Evolutionary conservation across 352 stramenopile species (phyloP).

Genomic region (Thraustotheca clavata): DNA sequence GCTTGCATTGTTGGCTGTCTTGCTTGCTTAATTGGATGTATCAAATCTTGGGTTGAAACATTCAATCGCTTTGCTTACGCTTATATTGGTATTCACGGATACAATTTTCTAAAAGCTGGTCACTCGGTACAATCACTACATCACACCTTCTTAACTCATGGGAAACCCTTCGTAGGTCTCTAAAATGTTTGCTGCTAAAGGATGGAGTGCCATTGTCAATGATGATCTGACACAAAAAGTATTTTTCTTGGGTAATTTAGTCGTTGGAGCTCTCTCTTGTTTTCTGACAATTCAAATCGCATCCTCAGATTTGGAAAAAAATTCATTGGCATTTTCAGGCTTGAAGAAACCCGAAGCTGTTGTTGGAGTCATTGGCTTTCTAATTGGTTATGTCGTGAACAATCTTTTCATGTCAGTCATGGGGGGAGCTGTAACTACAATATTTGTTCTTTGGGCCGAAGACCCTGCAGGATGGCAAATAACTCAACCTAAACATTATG

Average conservation of each 20-base stretch:
- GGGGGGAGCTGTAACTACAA: constrained; percentile 61
- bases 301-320: constrained; percentile 36
- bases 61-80: constrained; percentile 87
- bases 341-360: constrained; percentile 62
- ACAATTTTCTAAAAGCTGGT: constrained; percentile 73
- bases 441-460: constrained; percentile 81
- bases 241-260: constrained; percentile 77
- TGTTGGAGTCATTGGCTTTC: constrained; percentile 60
- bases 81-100: constrained; percentile 84
- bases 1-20: constrained; percentile 59
- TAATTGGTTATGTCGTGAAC: constrained; percentile 66
- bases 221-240: constrained; percentile 83
- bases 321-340: constrained; percentile 34
- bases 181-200: constrained; percentile 68
- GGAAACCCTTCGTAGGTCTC: constrained; percentile 55
- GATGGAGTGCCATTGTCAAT: constrained; percentile 84
- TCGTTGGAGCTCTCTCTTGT: constrained; percentile 50
- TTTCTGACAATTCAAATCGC: constrained; percentile 53
- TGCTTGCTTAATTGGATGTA: constrained; percentile 67
- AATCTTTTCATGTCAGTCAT: constrained; percentile 74
- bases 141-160: neutral
- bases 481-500: constrained; percentile 60
- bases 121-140: constrained; percentile 25
- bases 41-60: constrained; percentile 81
- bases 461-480: constrained; percentile 64